Percentiles rank a stretch among this genome's conserved stretches.
Evolutionary conservation across 2,329 filamentous ascomycete genomes (phyloP).

Genomic region (Mycosphaerella sp.): DNA sequence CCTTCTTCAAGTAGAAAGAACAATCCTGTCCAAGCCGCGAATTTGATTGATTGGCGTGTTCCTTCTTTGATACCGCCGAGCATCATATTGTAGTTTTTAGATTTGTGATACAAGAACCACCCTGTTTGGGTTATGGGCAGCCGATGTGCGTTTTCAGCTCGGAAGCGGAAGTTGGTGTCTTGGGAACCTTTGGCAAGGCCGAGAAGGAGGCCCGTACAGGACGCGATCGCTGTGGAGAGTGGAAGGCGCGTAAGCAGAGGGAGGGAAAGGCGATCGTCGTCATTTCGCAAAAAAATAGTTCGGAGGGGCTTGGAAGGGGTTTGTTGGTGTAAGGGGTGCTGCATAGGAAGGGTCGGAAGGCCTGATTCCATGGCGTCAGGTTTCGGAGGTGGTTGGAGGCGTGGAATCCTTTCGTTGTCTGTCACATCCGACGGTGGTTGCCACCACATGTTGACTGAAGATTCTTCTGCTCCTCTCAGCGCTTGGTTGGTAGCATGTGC

Average conservation of each 20-base stretch:
- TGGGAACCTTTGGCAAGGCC: conserved; percentile 32
- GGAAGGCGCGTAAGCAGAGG: conserved; percentile 32
- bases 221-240: conserved; percentile 25
- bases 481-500: conserved; percentile 1
- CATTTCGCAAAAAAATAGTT: conserved; percentile 11
- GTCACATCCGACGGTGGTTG: no score
- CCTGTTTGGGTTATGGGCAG: conserved; percentile 74
- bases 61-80: conserved; percentile 74
- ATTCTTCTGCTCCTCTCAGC: neutral
- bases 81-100: conserved; percentile 86
- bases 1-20: conserved; percentile 82
- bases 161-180: conserved; percentile 64
- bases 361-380: neutral
- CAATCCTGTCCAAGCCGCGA: conserved; percentile 65
- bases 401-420: no score
- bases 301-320: neutral
- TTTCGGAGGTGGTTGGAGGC: no score
- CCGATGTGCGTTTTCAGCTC: conserved; percentile 93
- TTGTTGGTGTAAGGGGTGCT: neutral
- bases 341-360: neutral
- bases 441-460: no score
- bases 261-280: conserved; percentile 30
- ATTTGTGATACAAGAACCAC: conserved; percentile 99
- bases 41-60: conserved; percentile 62
- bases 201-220: conserved; percentile 28